These are phyloP conservation scores for Boletus speciosus DNA, from an alignment of 768 basidiomycete genomes.

Conservation along the genomic window DNA sequence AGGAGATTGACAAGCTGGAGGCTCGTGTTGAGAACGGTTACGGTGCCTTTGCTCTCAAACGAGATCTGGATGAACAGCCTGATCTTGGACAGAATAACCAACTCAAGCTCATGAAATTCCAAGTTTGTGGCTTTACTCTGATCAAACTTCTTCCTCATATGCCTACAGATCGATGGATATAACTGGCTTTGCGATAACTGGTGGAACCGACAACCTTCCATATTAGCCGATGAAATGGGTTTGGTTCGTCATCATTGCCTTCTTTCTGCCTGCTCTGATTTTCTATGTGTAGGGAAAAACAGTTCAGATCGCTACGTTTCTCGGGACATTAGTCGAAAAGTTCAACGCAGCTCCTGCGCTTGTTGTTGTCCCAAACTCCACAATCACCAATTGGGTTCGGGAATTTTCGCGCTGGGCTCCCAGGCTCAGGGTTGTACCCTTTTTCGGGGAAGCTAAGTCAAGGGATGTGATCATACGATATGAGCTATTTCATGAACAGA, in stretches of 20 bases:
- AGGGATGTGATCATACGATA: slow-evolving; percentile 78
- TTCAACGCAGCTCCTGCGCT: slow-evolving; percentile 73
- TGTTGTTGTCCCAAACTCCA: slow-evolving; percentile 94
- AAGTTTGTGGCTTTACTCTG: slow-evolving; percentile 43
- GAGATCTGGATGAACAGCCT: slow-evolving; percentile 49
- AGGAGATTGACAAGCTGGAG: slow-evolving; percentile 44
- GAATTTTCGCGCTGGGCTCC: slow-evolving; percentile 83
- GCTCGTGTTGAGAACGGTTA: slow-evolving; percentile 56
- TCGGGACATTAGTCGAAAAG: slow-evolving; percentile 59
- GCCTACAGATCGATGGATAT: slow-evolving; percentile 64
- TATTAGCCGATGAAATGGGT: slow-evolving; percentile 98
- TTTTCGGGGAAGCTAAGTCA: slow-evolving; percentile 75
- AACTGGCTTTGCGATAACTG: slow-evolving; percentile 87
- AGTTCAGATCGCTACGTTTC: slow-evolving; percentile 83
- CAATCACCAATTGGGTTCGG: slow-evolving; percentile 91
- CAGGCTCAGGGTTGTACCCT: slow-evolving; percentile 73
- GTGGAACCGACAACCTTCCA: slow-evolving; percentile 82
- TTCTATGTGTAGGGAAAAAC: slow-evolving; percentile 70
- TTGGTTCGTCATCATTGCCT: slow-evolving; percentile 45
- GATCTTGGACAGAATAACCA: slow-evolving; percentile 61
- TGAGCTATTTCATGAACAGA: slow-evolving; percentile 67
- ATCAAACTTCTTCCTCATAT: slow-evolving; percentile 2
- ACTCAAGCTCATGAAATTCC: slow-evolving; percentile 83
- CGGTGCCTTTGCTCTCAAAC: slow-evolving; percentile 41
- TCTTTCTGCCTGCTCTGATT: slow-evolving; percentile 3